Conservation (phyloP, 768 basidiomycete genomes). For the Termitomyces sp. region DNA sequence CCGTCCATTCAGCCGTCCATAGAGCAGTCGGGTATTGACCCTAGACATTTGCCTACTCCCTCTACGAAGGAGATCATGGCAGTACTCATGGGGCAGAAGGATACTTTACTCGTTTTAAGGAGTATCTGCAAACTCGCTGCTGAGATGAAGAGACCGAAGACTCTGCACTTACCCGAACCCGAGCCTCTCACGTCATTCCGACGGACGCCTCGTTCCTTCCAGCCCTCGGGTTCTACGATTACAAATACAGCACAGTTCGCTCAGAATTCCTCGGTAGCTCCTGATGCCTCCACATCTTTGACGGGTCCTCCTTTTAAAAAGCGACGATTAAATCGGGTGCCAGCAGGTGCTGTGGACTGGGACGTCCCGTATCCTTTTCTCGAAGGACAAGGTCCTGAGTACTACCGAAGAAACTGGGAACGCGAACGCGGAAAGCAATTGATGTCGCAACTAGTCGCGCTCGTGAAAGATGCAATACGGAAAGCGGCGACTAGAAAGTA, state of each 20-base stretch:
- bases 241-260: background rate
- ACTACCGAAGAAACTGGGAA: constrained; percentile 64
- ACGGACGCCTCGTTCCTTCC: constrained; percentile 4
- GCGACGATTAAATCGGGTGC: constrained; percentile 59
- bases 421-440: constrained; percentile 57
- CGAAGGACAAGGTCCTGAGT: constrained; percentile 62
- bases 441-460: constrained; percentile 50
- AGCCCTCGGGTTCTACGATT: constrained; percentile 1
- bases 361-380: constrained; percentile 77
- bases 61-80: constrained; percentile 54
- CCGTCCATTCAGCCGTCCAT: constrained; percentile 15
- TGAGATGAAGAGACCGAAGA: constrained; percentile 19
- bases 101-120: constrained; percentile 61
- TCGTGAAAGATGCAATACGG: constrained; percentile 55
- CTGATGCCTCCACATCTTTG: background rate
- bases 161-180: background rate
- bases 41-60: constrained; percentile 39
- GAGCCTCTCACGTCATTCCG: constrained; percentile 12
- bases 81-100: constrained; percentile 56
- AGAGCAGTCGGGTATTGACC: constrained; percentile 34
- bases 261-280: background rate
- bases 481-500: constrained; percentile 57
- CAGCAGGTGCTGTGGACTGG: constrained; percentile 80
- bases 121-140: constrained; percentile 55
- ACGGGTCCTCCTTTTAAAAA: constrained; percentile 41